Evolutionary conservation across 169 alveolate species (phyloP).

Genomic region (Plasmodium blacklocki): DNA sequence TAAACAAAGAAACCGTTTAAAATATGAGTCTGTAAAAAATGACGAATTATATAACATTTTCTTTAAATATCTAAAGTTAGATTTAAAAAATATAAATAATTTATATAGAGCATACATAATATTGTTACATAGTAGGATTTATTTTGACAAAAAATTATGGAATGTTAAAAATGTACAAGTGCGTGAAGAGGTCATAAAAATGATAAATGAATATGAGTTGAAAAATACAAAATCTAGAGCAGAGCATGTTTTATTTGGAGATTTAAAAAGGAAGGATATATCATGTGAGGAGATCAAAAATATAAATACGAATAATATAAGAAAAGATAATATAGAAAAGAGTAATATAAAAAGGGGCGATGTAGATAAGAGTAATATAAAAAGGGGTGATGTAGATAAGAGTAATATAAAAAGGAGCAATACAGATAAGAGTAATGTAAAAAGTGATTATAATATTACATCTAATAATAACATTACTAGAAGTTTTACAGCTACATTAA

Average conservation of each 20-base stretch:
- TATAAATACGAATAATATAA: no score
- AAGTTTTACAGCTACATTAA: conserved; percentile 27
- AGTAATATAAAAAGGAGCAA: conserved; percentile 15
- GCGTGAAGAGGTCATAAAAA: conserved; percentile 46
- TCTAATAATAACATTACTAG: conserved; percentile 6
- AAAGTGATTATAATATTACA: background rate
- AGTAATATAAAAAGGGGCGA: no score
- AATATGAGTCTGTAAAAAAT: background rate
- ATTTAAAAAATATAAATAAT: conserved; percentile 41
- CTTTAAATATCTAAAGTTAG: conserved; percentile 30
- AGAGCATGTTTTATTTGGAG: conserved; percentile 75
- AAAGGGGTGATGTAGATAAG: background rate
- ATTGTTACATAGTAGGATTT: conserved; percentile 55
- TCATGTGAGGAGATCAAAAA: no score
- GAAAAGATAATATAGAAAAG: no score
- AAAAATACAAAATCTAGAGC: conserved; percentile 66
- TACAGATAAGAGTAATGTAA: conserved; percentile 8
- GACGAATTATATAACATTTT: conserved; percentile 46
- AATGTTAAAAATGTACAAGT: conserved; percentile 28
- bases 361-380: no score
- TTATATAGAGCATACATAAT: conserved; percentile 70
- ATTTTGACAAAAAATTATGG: conserved; percentile 44
- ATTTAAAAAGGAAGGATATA: conserved; percentile 18
- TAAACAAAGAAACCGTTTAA: background rate
- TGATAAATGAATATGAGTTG: conserved; percentile 70